Evolutionary conservation across 768 basidiomycete genomes (phyloP), one percentile per base, ranked within the genome.

Genomic region (Pleurotus platypus): DNA sequence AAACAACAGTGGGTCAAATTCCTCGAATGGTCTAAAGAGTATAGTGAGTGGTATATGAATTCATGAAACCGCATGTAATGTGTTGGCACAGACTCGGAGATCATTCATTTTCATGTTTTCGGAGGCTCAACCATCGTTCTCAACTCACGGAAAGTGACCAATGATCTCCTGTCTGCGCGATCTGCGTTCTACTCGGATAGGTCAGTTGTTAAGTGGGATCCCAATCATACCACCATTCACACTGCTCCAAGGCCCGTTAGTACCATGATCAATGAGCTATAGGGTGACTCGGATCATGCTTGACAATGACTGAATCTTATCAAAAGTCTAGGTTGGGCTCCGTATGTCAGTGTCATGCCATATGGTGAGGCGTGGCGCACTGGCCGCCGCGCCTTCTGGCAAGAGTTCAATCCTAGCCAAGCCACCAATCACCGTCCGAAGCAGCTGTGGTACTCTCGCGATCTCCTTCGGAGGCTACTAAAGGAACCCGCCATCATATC

Each of bases 1-100:
- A 72, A 75, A 37, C 70, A 75, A 60, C 76, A 75, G 55, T 85
- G 83, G 82, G 57, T 78, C 18, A 78, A 74, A 0, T 84, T 82
- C 61, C 70, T 78, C 15, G 69, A 73, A n/a, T 79, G 85, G 79
- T 37, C 24, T 8, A 50, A 30, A 20, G 35, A 38, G 15, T 15
- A 16, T 2, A 30, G 24, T 50, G 24, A n/a, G 22, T 38, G 5
- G 15, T 35, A 20, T 8, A 6, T 50, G 30, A 30, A 30, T 30
- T 2, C 27, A 35, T 2, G 16, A 35, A 18, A n/a, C 13, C 30
- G 15, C 7, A 20, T 16, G 30, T n/a, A 50, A n/a, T 5, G 1
- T 2, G 15, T 16, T 27, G n/a, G 22, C 11, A 50, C 20, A 72
- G 70, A 65, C 13, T 69, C 68, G 18, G 69, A 69, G 35, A 62